These are phyloP conservation scores for Penicillium dipodomyicola DNA, from an alignment of 495 filamentous ascomycete genomes.

Conservation along the genomic window DNA sequence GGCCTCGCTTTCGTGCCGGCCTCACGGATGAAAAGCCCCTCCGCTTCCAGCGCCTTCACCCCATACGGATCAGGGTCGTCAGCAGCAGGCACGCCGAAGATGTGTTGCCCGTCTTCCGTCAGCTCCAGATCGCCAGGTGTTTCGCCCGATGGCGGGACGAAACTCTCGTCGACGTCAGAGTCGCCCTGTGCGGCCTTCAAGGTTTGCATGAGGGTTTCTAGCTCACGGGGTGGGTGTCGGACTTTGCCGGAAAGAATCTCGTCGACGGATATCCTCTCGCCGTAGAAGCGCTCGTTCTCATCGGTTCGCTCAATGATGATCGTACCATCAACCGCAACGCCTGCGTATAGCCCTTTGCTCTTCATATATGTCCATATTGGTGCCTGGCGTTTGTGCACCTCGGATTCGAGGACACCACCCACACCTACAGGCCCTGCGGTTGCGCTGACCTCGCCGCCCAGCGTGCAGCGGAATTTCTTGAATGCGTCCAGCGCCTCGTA, in stretches of 20 bases:
- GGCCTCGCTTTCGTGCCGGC: constrained; percentile 70
- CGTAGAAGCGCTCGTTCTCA: constrained; percentile 88
- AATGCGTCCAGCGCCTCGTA: constrained; percentile 77
- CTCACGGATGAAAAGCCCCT: constrained; percentile 82
- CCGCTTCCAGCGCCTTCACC: constrained; percentile 77
- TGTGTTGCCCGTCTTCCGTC: constrained; percentile 29
- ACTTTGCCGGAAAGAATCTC: constrained; percentile 83
- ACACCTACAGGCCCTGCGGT: constrained; percentile 77
- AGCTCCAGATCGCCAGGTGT: constrained; percentile 73
- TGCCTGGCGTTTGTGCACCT: constrained; percentile 64
- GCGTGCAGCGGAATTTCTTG: constrained; percentile 68
- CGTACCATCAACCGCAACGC: constrained; percentile 79
- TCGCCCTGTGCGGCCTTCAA: constrained; percentile 85
- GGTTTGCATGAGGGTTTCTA: constrained; percentile 68
- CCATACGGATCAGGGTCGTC: constrained; percentile 85
- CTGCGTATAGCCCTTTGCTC: constrained; percentile 78
- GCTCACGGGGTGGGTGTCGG: constrained; percentile 61
- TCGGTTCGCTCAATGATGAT: constrained; percentile 80
- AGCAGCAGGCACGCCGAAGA: constrained; percentile 73
- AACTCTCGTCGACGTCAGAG: constrained; percentile 60
- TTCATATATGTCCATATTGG: constrained; percentile 89
- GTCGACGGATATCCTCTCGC: constrained; percentile 64
- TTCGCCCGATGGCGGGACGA: constrained; percentile 55
- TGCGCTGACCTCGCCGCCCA: constrained; percentile 76
- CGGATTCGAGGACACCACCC: constrained; percentile 70